Evolutionary conservation across 345 rosid species (phyloP).

Genomic region (Hibiscus tridactylites): DNA sequence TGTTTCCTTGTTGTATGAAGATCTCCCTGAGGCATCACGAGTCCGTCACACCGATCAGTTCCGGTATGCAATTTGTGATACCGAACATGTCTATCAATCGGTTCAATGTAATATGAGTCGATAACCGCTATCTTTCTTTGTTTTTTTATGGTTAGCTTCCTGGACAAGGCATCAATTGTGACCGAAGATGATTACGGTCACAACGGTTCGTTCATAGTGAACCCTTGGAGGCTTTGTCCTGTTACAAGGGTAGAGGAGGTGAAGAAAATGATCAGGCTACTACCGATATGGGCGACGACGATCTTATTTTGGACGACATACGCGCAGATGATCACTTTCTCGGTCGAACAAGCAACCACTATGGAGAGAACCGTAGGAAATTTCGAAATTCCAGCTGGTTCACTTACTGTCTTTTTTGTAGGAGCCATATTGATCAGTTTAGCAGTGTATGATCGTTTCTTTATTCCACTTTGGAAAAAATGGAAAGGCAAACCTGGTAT

Average conservation of each 20-base stretch:
- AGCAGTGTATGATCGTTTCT: conserved; percentile 41
- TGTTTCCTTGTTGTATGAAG: conserved; percentile 31
- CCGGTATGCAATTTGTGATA: conserved; percentile 19
- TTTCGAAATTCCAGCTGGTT: conserved; percentile 61
- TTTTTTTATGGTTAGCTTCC: conserved; percentile 24
- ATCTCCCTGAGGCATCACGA: conserved; percentile 32
- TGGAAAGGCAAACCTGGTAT: conserved; percentile 62
- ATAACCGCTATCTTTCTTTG: neutral
- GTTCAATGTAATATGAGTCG: neutral
- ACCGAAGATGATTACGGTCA: conserved; percentile 32
- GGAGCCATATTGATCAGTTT: conserved; percentile 40
- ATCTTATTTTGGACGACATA: conserved; percentile 55
- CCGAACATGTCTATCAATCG: neutral
- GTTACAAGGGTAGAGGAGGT: conserved; percentile 62
- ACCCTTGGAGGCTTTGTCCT: conserved; percentile 55
- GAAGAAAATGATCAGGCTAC: conserved; percentile 45
- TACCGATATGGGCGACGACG: conserved; percentile 68
- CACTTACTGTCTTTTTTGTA: conserved; percentile 52
- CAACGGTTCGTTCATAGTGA: conserved; percentile 10
- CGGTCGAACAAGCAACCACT: conserved; percentile 60
- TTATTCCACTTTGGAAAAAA: conserved; percentile 56
- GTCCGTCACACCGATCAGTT: conserved; percentile 40
- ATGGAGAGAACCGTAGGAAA: conserved; percentile 45
- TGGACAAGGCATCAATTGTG: conserved; percentile 55
- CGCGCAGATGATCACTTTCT: conserved; percentile 66